A percentile compares a stretch with the other conserved stretches of the same genome.
Conservation (phyloP, 495 filamentous ascomycete species). For the Penicillium paradoxum region DNA sequence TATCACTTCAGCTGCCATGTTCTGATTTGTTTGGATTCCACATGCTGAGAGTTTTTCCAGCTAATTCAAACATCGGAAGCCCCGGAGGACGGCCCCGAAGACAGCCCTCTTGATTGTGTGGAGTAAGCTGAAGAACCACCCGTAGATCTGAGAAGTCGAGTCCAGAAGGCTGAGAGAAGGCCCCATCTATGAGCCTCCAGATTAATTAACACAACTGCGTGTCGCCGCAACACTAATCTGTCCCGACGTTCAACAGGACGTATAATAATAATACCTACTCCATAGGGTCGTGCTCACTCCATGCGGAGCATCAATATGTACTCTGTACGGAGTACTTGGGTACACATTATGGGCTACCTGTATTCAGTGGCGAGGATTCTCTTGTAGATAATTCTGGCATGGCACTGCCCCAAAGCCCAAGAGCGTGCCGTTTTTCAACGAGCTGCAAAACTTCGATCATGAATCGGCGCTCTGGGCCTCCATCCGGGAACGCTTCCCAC, state of each 20-base stretch:
- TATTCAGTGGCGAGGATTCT: constrained; percentile 23
- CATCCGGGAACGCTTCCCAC: constrained; percentile 40
- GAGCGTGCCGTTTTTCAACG: constrained; percentile 37
- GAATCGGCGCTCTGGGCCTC: constrained; percentile 35
- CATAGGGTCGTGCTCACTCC: not conserved
- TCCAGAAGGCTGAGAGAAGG: not conserved
- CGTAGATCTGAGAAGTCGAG: too few relatives aligned
- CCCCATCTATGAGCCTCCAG: not conserved
- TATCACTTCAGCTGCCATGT: not conserved
- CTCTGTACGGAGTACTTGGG: not conserved
- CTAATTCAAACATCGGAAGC: not conserved
- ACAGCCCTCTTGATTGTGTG: not conserved
- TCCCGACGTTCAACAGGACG: not conserved
- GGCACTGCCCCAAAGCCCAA: constrained; percentile 38
- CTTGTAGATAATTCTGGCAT: constrained; percentile 39
- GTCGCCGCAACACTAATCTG: not conserved
- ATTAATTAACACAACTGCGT: not conserved
- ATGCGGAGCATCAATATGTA: not conserved
- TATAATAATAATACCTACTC: not conserved
- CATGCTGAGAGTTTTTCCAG: not conserved
- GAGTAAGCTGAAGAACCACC: not conserved
- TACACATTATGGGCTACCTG: not conserved
- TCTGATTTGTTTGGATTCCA: not conserved
- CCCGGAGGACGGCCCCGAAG: not conserved
- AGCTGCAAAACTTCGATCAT: constrained; percentile 36